phyloP scores from a whole-genome alignment of 176 grass and related monocot species.

The Melocanna baccifera region DNA sequence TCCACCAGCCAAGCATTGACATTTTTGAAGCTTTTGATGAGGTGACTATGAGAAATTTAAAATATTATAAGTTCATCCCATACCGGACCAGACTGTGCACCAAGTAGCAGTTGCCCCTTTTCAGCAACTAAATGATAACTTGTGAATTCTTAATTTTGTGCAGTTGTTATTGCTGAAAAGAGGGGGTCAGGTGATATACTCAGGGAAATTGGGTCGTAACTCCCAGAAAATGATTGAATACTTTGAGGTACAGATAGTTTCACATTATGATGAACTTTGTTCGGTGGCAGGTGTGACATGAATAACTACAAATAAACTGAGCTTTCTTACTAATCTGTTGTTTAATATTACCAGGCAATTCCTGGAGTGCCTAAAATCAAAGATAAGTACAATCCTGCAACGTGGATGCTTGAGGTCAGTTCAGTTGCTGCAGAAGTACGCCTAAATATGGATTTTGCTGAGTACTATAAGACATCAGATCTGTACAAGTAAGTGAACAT shows the following conservation, averaged over 20 bases:
- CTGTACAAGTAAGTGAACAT: constrained; percentile 58
- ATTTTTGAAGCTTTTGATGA: constrained; percentile 99
- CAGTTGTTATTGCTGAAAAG: constrained; percentile 91
- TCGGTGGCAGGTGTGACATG: neutral
- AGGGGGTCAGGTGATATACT: constrained; percentile 97
- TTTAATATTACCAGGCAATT: constrained; percentile 63
- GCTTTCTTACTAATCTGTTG: neutral
- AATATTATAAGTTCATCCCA: neutral
- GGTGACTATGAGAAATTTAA: constrained; percentile 38
- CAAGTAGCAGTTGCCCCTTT: neutral
- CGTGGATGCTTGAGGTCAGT: constrained; percentile 97
- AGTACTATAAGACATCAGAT: constrained; percentile 75
- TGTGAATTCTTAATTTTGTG: neutral
- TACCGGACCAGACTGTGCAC: neutral
- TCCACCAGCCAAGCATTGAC: constrained; percentile 98
- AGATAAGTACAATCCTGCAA: constrained; percentile 94
- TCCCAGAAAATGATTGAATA: constrained; percentile 88
- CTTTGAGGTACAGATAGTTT: constrained; percentile 68
- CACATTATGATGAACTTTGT: neutral
- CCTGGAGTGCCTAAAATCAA: constrained; percentile 92
- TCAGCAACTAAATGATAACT: neutral
- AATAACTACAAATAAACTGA: neutral
- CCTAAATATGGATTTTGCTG: constrained; percentile 70
- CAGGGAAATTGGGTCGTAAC: constrained; percentile 73
- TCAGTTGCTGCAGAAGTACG: constrained; percentile 87